Evolutionary conservation across 345 rosid genomes (phyloP), one percentile per base, ranked within the genome.

Genomic region (Eucalyptus curtisii): DNA sequence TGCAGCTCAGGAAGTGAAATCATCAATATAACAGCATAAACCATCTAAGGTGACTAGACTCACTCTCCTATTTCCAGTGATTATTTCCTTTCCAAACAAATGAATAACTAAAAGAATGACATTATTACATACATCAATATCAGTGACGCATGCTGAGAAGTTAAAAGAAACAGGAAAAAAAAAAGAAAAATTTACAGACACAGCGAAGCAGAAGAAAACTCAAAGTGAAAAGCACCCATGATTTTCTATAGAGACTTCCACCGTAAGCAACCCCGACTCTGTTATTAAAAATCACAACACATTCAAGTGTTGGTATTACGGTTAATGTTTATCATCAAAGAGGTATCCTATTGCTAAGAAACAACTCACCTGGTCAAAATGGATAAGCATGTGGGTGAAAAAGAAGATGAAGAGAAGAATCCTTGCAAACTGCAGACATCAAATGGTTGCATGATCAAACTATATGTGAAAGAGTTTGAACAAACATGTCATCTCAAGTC

Each of bases 361-460:
- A 49, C 40, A 87, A 87, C 91, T 90, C 87, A 97, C 99, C 95
- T 96, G 95, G 86, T 95, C 96, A 91, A 95, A 97, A 91, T 96
- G 94, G 71, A 89, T 82, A 84, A 89, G 89, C 95, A 95, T 90
- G 91, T 97, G 98, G 88, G 88, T 44, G 89, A 95, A 96, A 90
- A 95, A 94, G 93, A 91, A 92, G 91, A 95, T 90, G 91, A 96
- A 97, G 88, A 96, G 87, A 87, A 96, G 44, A 90, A 97, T 89
- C 95, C 99, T 94, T 16, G 97, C 98, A n/a, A 90, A 93, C 98
- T 97, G 88, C 89, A 90, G 88, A 84, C 90, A 76, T 37, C 66
- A 89, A 16, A 49, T 31, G 16, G 42, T 66, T 31, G 42, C 79
- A 33, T 68, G 44, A 68, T 68, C 80, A 68, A 68, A 68, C 40